Base-by-base conservation (phyloP, 108 stramenopile genomes). In the Nitzschia inconspicua region DNA sequence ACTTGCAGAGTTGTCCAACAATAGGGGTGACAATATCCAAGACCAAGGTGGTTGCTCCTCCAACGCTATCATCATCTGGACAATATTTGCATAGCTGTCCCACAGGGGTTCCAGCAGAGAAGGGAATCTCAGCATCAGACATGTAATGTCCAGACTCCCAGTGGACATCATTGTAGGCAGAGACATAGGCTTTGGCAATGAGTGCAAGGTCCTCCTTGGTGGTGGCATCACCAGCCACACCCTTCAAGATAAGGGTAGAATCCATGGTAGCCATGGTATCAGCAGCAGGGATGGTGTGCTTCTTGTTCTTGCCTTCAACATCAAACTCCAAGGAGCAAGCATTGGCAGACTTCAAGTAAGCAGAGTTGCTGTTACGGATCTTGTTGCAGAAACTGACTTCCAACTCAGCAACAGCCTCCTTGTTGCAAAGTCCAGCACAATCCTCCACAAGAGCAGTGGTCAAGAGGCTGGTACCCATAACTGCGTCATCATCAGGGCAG, bases 131-230 rank as follows among this genome's bases (percentile, higher is more conserved):
- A 10, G 52, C 52, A 54, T 54, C 52, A 28, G 31, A 10, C 32
- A 54, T 2, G 52, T 54, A 54, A 28, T 54, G 52, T 23, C 37
- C 37, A 11, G 31, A 22, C 4, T 31, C 34, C 52, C 52, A 54
- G 52, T 54, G 52, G 35, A 54, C 52, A 22, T 54, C 52, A 28
- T 54, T 54, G 35, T 54, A 54, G 52, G 52, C 52, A 1, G 52
- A 34, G 23, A 54, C 52, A 36, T 37, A 54, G n/a, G 52, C 52
- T 28, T 54, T 54, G 14, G 52, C 52, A 31, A 54, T 25, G 18
- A 54, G 35, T 11, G 52, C 52, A n/a, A 29, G 52, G 7, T 54
- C 52, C 11, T 54, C 52, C 35, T 54, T 34, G 52, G 52, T 36
- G 16, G 52, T 31, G 20, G 26, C 52, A 2, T 28, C 52, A 14